Percentiles rank a stretch among this genome's conserved stretches.
These are phyloP conservation scores for Lachancea mirantina DNA, from an alignment of 805 yeast genomes.

Conservation along the genomic window DNA sequence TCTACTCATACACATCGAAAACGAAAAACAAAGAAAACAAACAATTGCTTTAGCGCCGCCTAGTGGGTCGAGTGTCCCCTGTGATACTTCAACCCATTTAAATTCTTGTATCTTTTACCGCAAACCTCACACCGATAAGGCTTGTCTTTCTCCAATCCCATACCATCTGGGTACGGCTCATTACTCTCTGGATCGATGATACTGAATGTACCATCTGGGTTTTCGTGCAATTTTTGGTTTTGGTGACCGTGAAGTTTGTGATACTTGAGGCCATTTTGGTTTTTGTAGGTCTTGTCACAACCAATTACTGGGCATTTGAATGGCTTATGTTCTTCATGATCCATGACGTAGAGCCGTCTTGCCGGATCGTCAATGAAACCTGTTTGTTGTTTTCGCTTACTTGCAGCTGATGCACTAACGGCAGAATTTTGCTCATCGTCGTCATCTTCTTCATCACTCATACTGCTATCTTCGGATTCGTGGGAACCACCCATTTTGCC, in stretches of 20 bases:
- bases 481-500: slow-evolving; percentile 3
- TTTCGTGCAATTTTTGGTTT: slow-evolving; percentile 83
- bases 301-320: slow-evolving; percentile 97
- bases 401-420: slow-evolving; percentile 5
- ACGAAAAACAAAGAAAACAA: too few species aligned
- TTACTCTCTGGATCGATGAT: slow-evolving; percentile 88
- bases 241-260: slow-evolving; percentile 96
- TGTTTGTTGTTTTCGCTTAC: slow-evolving; percentile 29
- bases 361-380: slow-evolving; percentile 96
- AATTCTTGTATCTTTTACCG: slow-evolving; percentile 92
- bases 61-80: slow-evolving; percentile 97
- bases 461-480: slow-evolving; percentile 10
- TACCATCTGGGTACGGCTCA: slow-evolving; percentile 86
- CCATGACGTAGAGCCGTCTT: slow-evolving; percentile 85
- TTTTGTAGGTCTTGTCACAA: slow-evolving; percentile 94
- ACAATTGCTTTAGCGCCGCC: slow-evolving; percentile 8
- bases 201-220: slow-evolving; percentile 87
- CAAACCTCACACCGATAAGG: slow-evolving; percentile 98
- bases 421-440: slow-evolving; percentile 10
- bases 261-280: slow-evolving; percentile 94
- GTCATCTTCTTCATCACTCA: slow-evolving; percentile 22
- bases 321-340: slow-evolving; percentile 87
- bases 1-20: slow-evolving; percentile 5
- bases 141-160: slow-evolving; percentile 94
- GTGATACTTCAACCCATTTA: slow-evolving; percentile 94